Conservation (phyloP, 805 yeast species). For the Ogataea pilisensis region DNA sequence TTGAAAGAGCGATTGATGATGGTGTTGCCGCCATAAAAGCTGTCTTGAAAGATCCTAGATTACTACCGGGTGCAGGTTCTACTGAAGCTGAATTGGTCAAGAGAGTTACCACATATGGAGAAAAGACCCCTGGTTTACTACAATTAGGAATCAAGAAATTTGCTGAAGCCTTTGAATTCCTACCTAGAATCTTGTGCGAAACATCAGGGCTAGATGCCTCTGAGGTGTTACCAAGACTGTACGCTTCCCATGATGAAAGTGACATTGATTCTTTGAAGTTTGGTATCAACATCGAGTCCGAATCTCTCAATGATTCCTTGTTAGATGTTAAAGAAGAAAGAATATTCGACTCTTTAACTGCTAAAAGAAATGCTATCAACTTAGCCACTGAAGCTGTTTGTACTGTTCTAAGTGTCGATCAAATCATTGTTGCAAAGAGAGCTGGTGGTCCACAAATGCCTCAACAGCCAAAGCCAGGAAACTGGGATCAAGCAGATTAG, state of each 20-base stretch:
- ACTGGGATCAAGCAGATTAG: constrained; percentile 92
- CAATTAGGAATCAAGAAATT: constrained; percentile 92
- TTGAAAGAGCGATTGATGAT: constrained; percentile 96
- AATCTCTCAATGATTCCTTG: constrained; percentile 53
- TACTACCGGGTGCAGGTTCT: constrained; percentile 96
- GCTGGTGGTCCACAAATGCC: constrained; percentile 98
- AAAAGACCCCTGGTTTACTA: constrained; percentile 85
- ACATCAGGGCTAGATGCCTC: constrained; percentile 91
- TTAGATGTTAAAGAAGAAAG: constrained; percentile 66
- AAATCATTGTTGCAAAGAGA: constrained; percentile 97
- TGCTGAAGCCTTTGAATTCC: constrained; percentile 91
- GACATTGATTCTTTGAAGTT: constrained; percentile 31
- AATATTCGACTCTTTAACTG: constrained; percentile 73
- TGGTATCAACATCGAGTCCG: constrained; percentile 82
- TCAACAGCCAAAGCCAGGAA: constrained; percentile 79
- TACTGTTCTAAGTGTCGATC: constrained; percentile 89
- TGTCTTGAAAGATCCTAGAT: constrained; percentile 70
- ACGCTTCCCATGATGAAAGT: constrained; percentile 75
- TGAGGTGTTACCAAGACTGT: constrained; percentile 82
- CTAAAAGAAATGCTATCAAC: constrained; percentile 82
- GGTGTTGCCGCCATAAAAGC: constrained; percentile 93
- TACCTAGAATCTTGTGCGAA: constrained; percentile 90
- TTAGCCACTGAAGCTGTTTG: constrained; percentile 95
- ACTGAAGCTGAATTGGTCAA: constrained; percentile 84
- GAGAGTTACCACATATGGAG: constrained; percentile 79